These are phyloP conservation scores for Botrytis paeoniae DNA, from an alignment of 2,329 filamentous ascomycete genomes.

Conservation along the genomic window DNA sequence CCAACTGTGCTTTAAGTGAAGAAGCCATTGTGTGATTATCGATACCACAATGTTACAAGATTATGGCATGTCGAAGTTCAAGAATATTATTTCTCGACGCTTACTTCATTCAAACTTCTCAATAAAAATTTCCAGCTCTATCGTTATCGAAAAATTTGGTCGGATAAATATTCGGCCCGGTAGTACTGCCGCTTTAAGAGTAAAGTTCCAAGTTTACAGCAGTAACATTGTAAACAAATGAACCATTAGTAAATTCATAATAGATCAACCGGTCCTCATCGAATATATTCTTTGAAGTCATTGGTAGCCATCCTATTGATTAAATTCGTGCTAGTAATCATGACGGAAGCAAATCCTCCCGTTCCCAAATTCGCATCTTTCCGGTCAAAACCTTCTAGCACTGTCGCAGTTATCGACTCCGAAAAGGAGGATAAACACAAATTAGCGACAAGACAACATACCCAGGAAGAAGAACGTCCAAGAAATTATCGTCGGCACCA, in stretches of 20 bases:
- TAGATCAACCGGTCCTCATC: not conserved
- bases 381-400: constrained; percentile 47
- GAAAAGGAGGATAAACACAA: constrained; percentile 23
- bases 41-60: constrained; percentile 17
- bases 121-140: constrained; percentile 20
- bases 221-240: not conserved
- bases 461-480: constrained; percentile 9
- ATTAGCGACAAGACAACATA: constrained; percentile 8
- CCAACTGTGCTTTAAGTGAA: constrained; percentile 88
- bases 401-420: constrained; percentile 15
- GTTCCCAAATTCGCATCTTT: constrained; percentile 76
- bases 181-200: constrained; percentile 8
- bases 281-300: not conserved
- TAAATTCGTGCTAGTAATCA: constrained; percentile 7
- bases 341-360: constrained; percentile 34
- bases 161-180: constrained; percentile 15
- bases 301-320: not conserved
- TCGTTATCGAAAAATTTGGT: constrained; percentile 19
- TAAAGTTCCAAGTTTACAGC: not conserved
- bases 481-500: constrained; percentile 13
- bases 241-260: not conserved
- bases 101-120: constrained; percentile 16
- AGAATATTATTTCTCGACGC: constrained; percentile 12
- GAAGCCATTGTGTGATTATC: constrained; percentile 62
- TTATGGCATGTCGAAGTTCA: constrained; percentile 22